Percentiles rank a stretch among this genome's conserved stretches.
These are phyloP conservation scores for Dovyalis caffra DNA, from an alignment of 345 rosid genomes.

Conservation along the genomic window DNA sequence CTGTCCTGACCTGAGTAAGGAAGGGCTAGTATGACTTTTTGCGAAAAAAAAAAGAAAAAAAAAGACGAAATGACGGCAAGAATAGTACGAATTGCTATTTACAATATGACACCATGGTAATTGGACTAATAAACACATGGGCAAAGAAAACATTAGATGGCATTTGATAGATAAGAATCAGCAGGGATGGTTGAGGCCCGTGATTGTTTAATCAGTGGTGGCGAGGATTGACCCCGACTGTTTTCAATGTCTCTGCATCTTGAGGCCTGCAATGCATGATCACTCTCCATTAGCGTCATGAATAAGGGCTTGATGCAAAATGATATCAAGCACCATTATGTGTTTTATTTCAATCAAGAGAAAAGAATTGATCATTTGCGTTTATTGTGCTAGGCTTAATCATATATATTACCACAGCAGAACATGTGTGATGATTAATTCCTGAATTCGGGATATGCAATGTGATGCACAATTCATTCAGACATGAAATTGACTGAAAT, in stretches of 20 bases:
- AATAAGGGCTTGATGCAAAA: neutral
- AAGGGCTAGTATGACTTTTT: no score
- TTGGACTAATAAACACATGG: neutral
- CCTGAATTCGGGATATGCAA: no score
- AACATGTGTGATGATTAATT: no score
- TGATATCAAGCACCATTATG: no score
- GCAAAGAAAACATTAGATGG: neutral
- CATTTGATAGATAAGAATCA: neutral
- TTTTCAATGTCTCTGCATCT: slow-evolving; percentile 41
- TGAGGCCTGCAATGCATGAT: slow-evolving; percentile 23
- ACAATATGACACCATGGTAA: neutral
- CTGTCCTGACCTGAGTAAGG: no score
- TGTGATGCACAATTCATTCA: no score
- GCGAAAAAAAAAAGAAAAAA: no score
- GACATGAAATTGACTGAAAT: no score
- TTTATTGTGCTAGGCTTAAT: neutral
- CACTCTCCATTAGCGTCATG: neutral
- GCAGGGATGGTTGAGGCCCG: neutral
- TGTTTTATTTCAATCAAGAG: no score
- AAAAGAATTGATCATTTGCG: neutral
- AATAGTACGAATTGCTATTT: neutral
- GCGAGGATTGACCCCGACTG: slow-evolving; percentile 40
- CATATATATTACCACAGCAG: no score
- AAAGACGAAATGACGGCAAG: neutral
- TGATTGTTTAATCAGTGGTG: slow-evolving; percentile 13